Conservation (phyloP, 345 rosid species). For the Brassica cretica region DNA sequence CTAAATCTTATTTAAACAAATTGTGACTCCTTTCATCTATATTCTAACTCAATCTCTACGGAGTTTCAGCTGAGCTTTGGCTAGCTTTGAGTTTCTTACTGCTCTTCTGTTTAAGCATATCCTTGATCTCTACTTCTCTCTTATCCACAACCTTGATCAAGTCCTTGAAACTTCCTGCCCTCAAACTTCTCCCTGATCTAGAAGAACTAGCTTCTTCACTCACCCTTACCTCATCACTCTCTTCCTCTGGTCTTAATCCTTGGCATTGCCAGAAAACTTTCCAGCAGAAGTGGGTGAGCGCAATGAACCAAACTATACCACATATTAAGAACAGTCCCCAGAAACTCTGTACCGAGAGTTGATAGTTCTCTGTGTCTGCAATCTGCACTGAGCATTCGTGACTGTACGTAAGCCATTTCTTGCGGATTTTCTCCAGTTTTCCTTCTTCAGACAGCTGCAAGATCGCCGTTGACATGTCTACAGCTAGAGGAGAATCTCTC, state of each 20-base stretch:
- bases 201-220: conserved; percentile 52
- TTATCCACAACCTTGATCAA: conserved; percentile 59
- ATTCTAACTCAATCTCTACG: conserved; percentile 23
- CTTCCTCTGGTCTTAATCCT: conserved; percentile 46
- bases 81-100: conserved; percentile 42
- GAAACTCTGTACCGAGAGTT: conserved; percentile 67
- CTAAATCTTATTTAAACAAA: conserved; percentile 20
- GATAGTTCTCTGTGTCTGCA: conserved; percentile 40
- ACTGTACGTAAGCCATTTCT: conserved; percentile 66
- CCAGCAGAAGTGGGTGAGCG: conserved; percentile 57
- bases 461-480: conserved; percentile 85
- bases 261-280: conserved; percentile 60
- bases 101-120: conserved; percentile 53
- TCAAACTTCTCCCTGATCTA: conserved; percentile 41
- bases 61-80: conserved; percentile 45
- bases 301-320: conserved; percentile 60
- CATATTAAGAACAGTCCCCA: conserved; percentile 91
- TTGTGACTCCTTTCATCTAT: neutral
- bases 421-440: conserved; percentile 68
- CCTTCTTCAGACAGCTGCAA: conserved; percentile 86
- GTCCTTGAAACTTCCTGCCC: conserved; percentile 51
- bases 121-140: conserved; percentile 58
- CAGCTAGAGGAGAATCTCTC: conserved; percentile 86
- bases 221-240: conserved; percentile 31
- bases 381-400: conserved; percentile 54